Percentiles rank a stretch among this genome's conserved stretches.
phyloP scores from a whole-genome alignment of 257 asterid genomes.

The Solanum arcanum region DNA sequence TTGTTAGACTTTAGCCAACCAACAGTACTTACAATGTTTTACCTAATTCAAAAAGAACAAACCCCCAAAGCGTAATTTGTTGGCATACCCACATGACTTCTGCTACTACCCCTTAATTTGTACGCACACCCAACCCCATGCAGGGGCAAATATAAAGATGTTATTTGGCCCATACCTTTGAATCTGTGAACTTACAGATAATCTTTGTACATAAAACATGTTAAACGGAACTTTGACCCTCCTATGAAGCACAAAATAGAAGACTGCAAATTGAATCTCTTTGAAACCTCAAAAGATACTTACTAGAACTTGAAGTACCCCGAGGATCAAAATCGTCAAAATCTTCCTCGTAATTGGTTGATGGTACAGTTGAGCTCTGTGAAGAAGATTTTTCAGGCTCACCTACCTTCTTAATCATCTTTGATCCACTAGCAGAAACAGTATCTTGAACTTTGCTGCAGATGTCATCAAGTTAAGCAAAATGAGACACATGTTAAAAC shows the following conservation, averaged over 20 bases:
- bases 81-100: not conserved
- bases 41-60: not conserved
- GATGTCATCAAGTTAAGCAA: slow-evolving; percentile 1
- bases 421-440: slow-evolving; percentile 28
- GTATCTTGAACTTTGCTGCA: slow-evolving; percentile 50
- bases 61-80: not conserved
- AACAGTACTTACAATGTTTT: not conserved
- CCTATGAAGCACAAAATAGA: not conserved
- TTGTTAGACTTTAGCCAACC: not conserved
- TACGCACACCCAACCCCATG: not conserved
- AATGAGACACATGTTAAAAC: not conserved
- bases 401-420: slow-evolving; percentile 19
- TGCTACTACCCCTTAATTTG: not conserved
- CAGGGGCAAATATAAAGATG: not conserved
- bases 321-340: slow-evolving; percentile 96
- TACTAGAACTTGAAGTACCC: slow-evolving; percentile 68
- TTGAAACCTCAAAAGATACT: slow-evolving; percentile 15
- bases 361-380: slow-evolving; percentile 23
- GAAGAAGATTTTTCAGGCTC: slow-evolving; percentile 33
- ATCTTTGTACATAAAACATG: not conserved
- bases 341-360: slow-evolving; percentile 53
- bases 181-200: not conserved
- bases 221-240: not conserved
- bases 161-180: not conserved
- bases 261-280: not conserved